These are phyloP conservation scores for Talaromyces funiculosus DNA, from an alignment of 2,329 filamentous ascomycete species.

Conservation along the genomic window DNA sequence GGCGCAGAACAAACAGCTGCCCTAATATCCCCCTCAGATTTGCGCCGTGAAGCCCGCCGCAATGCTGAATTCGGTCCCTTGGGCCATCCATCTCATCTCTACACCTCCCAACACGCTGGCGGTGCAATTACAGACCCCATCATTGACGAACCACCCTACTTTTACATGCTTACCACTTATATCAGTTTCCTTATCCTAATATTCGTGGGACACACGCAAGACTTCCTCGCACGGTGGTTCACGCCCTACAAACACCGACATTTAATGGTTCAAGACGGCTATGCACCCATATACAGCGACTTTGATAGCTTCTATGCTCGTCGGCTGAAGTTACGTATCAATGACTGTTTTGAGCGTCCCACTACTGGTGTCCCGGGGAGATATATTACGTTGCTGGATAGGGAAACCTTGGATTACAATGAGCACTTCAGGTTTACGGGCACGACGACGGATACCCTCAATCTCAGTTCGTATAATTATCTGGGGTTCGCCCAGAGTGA, in stretches of 20 bases:
- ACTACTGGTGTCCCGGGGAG: slow-evolving; percentile 87
- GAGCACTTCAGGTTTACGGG: slow-evolving; percentile 77
- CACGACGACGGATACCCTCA: slow-evolving; percentile 83
- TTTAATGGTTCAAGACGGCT: slow-evolving; percentile 73
- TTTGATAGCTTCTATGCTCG: slow-evolving; percentile 97
- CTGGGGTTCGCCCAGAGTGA: slow-evolving; percentile 95
- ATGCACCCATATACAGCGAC: slow-evolving; percentile 88
- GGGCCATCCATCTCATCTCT: slow-evolving; percentile 68
- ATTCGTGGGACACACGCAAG: slow-evolving; percentile 82
- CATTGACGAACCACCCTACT: slow-evolving; percentile 90
- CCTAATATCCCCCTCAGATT: slow-evolving; percentile 50
- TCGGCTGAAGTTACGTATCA: slow-evolving; percentile 81
- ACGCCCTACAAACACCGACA: slow-evolving; percentile 74
- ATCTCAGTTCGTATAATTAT: slow-evolving; percentile 98
- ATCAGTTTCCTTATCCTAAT: slow-evolving; percentile 93
- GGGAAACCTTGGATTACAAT: slow-evolving; percentile 75
- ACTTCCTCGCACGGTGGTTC: slow-evolving; percentile 93
- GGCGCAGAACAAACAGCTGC: neutral
- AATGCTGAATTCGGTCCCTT: slow-evolving; percentile 88
- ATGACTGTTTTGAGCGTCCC: slow-evolving; percentile 88
- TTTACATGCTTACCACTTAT: slow-evolving; percentile 89
- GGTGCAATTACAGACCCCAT: slow-evolving; percentile 70
- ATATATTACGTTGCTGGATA: slow-evolving; percentile 83
- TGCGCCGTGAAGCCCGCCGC: slow-evolving; percentile 62
- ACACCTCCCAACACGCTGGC: slow-evolving; percentile 76